Base-by-base conservation (phyloP, 306 rosid species). In the Malus domestica region DNA sequence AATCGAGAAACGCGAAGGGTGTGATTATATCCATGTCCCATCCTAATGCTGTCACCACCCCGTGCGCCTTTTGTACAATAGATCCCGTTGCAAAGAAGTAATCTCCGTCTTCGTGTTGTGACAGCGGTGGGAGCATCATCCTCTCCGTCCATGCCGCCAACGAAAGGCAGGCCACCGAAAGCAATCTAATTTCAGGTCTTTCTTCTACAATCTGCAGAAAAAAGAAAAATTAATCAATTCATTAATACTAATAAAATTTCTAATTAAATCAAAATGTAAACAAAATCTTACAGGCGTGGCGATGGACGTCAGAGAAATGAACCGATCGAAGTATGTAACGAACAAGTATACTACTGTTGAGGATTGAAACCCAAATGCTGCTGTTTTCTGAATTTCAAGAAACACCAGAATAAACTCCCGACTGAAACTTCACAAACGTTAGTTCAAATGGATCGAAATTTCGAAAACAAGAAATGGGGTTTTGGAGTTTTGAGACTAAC, bases 141-240 rank as follows among this genome's bases (percentile, higher is more conserved):
- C 92, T 96, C 75, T 94, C 97, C 96, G 88, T 92, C 76, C 92
- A 92, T 59, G 92, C 93, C 15, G 98, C 98, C 67, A 94, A 18
- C 18, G 91, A 87, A 38, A 94, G 85, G 67, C 97, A 90, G 45
- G 93, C 95, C 77, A 88, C 81, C 35, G 97, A 90, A 42, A 93
- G 80, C 66, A 93, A 76, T 78, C 80, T 81, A 35, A 91, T 82
- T 55, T 87, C 86, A 15, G 12, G 20, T 15, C 6, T 38, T 15
- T 38, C 16, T 6, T 29, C 25, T 0, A 29, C 8, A 13, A 13
- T 16, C 68, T 63, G 68, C 22, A 63, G 40, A 10, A 30, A 62
- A 42, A 42, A 9, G 11, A 42, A 42, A 42, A 42, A 42, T 42
- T 42, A 42, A 42, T 42, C 45, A 0, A 8, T 42, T 42, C 12